Base-by-base conservation (phyloP, 2,329 filamentous ascomycete genomes). In the Leptographium flavum region DNA sequence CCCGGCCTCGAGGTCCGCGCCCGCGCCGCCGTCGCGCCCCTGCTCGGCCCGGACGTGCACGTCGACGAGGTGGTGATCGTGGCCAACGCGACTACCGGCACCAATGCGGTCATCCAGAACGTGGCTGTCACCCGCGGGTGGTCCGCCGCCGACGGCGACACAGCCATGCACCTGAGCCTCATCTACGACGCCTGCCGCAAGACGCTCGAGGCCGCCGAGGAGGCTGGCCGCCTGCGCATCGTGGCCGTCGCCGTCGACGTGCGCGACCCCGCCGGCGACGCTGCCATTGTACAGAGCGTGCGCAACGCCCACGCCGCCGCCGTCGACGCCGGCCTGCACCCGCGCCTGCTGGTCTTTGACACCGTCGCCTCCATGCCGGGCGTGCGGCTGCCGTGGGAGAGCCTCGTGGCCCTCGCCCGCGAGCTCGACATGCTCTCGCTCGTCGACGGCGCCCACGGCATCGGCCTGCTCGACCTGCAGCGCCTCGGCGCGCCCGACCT, bases 391-490 rank as follows among this genome's bases (percentile, higher is more conserved):
- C 83, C 83, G 0, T 87, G 82, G 62, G 79, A 86, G 57, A 55
- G 57, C 4, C 62, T 88, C 22, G 70, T 72, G 0, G 55, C 57
- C 4, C 64, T 72, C 2, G 85, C 81, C 56, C 70, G 66, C 38
- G 47, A 45, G 43, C 62, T 79, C 38, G 70, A 68, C 0, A 66
- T 87, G 7, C 56, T 84, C 46, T 83, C 76, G 48, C 63, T 78
- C 13, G 65, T 87, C 43, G 83, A 88, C 55, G 83, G 68, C 1
- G 83, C 83, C 0, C 83, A 88, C 58, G 74, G 73, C 0, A 62
- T 87, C 28, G 83, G 83, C 0, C 78, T 84, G 43, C 69, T 87
- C n/a, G 68, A 74, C 4, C 58, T 87, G 5, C 69, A 52, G 11
- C 54, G 83, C 57, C 60, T 87, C 28, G 58, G 58, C 43, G 5